Percentiles rank a stretch among this genome's conserved stretches.
Evolutionary conservation across 192 early-diverging fungal species (phyloP).

Genomic region (Neocallimastix lanati): DNA sequence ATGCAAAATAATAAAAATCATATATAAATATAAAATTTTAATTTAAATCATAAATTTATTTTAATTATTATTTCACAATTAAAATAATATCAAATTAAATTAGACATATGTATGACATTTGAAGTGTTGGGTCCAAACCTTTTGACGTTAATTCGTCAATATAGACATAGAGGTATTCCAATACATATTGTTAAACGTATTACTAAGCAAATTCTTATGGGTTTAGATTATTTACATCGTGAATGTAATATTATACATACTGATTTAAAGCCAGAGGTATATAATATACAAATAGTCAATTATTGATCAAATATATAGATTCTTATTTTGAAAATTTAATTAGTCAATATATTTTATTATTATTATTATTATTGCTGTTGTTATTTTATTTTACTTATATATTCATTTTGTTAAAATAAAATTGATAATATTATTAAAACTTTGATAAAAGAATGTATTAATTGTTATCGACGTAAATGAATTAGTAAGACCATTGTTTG

Average conservation of each 20-base stretch:
- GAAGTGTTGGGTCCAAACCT: conserved; percentile 93
- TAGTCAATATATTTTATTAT: too few species aligned
- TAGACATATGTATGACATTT: conserved; percentile 90
- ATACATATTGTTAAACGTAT: conserved; percentile 75
- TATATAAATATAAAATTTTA: too few species aligned
- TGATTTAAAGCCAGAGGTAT: conserved; percentile 82
- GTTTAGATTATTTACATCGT: conserved; percentile 82
- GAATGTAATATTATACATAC: conserved; percentile 95
- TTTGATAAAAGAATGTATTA: not conserved
- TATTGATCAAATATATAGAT: too few species aligned
- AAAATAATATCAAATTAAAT: not conserved
- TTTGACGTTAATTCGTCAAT: conserved; percentile 67
- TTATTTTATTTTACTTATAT: too few species aligned
- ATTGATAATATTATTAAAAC: too few species aligned
- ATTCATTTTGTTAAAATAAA: too few species aligned
- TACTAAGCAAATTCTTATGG: conserved; percentile 72
- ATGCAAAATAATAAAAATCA: too few species aligned
- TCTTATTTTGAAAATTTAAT: too few species aligned
- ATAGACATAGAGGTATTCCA: conserved; percentile 69
- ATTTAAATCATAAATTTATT: too few species aligned
- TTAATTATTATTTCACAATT: not conserved
- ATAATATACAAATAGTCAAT: not conserved
- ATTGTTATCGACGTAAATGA: not conserved
- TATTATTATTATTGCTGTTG: too few species aligned
- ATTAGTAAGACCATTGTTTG: not conserved